Evolutionary conservation across 1,284 basidiomycete genomes (phyloP), one percentile per base, ranked within the genome.

Genomic region (Cutaneotrichosporon sp.): DNA sequence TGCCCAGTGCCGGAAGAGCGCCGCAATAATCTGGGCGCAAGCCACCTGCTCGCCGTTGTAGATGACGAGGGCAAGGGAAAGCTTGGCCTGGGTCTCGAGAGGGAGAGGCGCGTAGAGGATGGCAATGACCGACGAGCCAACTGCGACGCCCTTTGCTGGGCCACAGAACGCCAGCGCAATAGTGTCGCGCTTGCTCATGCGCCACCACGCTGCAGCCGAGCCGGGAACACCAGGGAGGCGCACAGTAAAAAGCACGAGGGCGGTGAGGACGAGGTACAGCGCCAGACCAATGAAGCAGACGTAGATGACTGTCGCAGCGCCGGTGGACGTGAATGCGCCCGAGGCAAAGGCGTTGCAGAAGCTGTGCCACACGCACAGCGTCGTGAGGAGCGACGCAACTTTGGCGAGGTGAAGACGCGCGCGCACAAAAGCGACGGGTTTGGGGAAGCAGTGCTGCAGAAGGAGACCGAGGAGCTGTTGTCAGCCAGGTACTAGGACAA

Each of bases 331-430:
- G 45, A 74, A 70, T 0, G 68, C 64, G 10, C 61, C 55, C 0
- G 63, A 64, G 49, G 66, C 61, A 54, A 74, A 73, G 0, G 70
- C 68, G 13, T 60, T 67, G 23, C 63, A 68, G 54, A 74, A 74
- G 4, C 64, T 44, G 39, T 54, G 47, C 52, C 52, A 54, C 8
- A 54, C 52, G 30, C 52, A 49, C 17, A 54, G 47, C 8, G 38
- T 46, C 5, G 48, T 50, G 13, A 54, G 38, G 36, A 54, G 20
- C 8, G 26, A 33, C 10, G 52, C 52, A 4, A 54, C 47, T 38
- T 50, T 50, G 47, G 38, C 48, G 22, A 54, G 43, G 15, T 45
- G 47, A 1, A 50, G 44, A 0, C 8, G 15, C 2, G 21, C 8
- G 33, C 43, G 48, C 4, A 46, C 14, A 1, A 33, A n/a, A 12